Evolutionary conservation across 2,329 filamentous ascomycete species (phyloP), one percentile per base, ranked within the genome.

Genomic region (Ophiostoma piceae): DNA sequence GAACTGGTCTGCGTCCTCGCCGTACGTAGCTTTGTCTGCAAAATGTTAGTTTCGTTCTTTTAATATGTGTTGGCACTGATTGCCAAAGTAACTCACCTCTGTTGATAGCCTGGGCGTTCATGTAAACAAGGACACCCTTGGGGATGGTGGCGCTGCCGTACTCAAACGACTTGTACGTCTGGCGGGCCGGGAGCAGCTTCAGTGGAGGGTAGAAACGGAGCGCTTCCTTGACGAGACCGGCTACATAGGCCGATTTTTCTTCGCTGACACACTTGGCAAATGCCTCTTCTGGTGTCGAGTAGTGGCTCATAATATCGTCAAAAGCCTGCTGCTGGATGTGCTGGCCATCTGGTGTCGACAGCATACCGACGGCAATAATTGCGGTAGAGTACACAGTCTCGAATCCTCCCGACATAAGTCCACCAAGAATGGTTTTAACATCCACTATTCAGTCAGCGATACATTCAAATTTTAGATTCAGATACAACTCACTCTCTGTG

Each of bases 281-380:
- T n/a, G 47, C 47, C 47, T 51, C 47, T 8, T 51, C 47, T 8
- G 47, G 19, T 19, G 47, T 51, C 4, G 3, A 16, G 8, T 51
- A 51, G 47, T 22, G n/a, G 47, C 47, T 51, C 47, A 51, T 51
- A 19, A 51, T 51, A 22, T 51, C 47, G 16, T 51, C 47, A 22
- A n/a, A 51, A 19, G 47, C 47, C 47, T 51, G 47, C 4, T 51
- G 16, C 19, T 51, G 47, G 47, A 51, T 51, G 3, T 22, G 47
- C 47, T 51, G 47, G 0, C 47, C 47, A 7, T 51, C 47, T n/a
- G 47, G 16, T 22, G 47, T 51, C 14, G 47, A 51, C 16, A 51
- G 47, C 47, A 51, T 51, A 22, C 47, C n/a, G 71, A 54, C 41
- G 70, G n/a, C 47, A 19, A 51, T 51, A 4, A 51, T 51, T 16